A percentile compares a stretch with the other conserved stretches of the same genome.
Evolutionary conservation across 768 basidiomycete species (phyloP).

Genomic region (Xerocomellus chrysenteron): DNA sequence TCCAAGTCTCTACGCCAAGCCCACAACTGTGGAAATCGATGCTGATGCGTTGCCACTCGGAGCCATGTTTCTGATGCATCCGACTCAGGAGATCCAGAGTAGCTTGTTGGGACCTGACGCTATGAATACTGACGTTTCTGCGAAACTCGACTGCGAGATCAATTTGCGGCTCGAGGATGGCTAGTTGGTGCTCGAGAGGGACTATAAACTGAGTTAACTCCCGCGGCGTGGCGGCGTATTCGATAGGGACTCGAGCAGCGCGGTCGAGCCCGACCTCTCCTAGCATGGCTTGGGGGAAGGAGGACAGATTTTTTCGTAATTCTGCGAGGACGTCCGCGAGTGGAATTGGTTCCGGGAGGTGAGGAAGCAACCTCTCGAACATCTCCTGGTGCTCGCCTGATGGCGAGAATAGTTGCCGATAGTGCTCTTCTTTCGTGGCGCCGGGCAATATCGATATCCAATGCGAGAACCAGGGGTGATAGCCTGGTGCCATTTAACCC

Average conservation of each 20-base stretch:
- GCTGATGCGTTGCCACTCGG: constrained; percentile 64
- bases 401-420: constrained; percentile 63
- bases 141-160: constrained; percentile 77
- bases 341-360: constrained; percentile 70
- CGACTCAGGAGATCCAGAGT: constrained; percentile 64
- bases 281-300: constrained; percentile 72
- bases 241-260: constrained; percentile 67
- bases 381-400: constrained; percentile 32
- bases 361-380: constrained; percentile 58
- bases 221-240: constrained; percentile 48
- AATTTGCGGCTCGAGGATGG: constrained; percentile 80
- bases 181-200: constrained; percentile 77
- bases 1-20: constrained; percentile 74
- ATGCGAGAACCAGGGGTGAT: constrained; percentile 94
- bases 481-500: constrained; percentile 48
- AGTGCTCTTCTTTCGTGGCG: constrained; percentile 69
- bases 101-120: constrained; percentile 71
- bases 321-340: constrained; percentile 58
- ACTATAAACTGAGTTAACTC: constrained; percentile 75
- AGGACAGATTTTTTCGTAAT: constrained; percentile 57
- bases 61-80: constrained; percentile 57
- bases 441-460: constrained; percentile 53
- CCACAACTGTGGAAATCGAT: constrained; percentile 92
- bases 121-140: constrained; percentile 84
- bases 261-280: constrained; percentile 95